These are phyloP conservation scores for Pholiota adiposa DNA, from an alignment of 1,284 basidiomycete genomes.

Conservation along the genomic window DNA sequence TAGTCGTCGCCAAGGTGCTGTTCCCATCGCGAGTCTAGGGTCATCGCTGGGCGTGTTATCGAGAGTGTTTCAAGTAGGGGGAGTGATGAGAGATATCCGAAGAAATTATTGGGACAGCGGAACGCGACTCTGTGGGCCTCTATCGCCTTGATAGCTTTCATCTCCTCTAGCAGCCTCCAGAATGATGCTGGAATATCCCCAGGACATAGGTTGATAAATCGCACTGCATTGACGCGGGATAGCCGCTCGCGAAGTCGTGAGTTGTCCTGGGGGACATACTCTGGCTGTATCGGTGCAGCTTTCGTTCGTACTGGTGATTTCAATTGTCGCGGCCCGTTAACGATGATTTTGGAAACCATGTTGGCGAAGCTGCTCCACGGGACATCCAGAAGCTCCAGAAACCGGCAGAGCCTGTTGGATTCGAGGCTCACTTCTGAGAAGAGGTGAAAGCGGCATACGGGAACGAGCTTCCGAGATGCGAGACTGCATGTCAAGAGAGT, in stretches of 20 bases:
- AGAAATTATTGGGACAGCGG: slow-evolving; percentile 27
- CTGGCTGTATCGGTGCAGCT: not conserved
- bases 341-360: slow-evolving; percentile 22
- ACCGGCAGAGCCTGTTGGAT: slow-evolving; percentile 23
- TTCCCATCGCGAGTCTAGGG: slow-evolving; percentile 7
- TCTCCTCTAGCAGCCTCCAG: slow-evolving; percentile 27
- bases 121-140: slow-evolving; percentile 29
- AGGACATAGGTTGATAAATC: slow-evolving; percentile 29
- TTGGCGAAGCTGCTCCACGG: slow-evolving; percentile 29
- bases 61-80: slow-evolving; percentile 27
- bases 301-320: slow-evolving; percentile 15
- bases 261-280: slow-evolving; percentile 16
- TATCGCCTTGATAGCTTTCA: slow-evolving; percentile 29
- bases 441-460: slow-evolving; percentile 27
- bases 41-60: slow-evolving; percentile 23
- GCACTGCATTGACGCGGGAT: slow-evolving; percentile 25
- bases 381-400: slow-evolving; percentile 29
- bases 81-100: slow-evolving; percentile 30
- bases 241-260: slow-evolving; percentile 24
- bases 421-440: slow-evolving; percentile 30
- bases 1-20: not conserved
- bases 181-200: slow-evolving; percentile 29
- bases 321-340: slow-evolving; percentile 10
- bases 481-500: slow-evolving; percentile 32
- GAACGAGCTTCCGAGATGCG: slow-evolving; percentile 25